Evolutionary conservation across 2,329 filamentous ascomycete species (phyloP), one percentile per base, ranked within the genome.

Genomic region (Rutstroemia sydowiana): DNA sequence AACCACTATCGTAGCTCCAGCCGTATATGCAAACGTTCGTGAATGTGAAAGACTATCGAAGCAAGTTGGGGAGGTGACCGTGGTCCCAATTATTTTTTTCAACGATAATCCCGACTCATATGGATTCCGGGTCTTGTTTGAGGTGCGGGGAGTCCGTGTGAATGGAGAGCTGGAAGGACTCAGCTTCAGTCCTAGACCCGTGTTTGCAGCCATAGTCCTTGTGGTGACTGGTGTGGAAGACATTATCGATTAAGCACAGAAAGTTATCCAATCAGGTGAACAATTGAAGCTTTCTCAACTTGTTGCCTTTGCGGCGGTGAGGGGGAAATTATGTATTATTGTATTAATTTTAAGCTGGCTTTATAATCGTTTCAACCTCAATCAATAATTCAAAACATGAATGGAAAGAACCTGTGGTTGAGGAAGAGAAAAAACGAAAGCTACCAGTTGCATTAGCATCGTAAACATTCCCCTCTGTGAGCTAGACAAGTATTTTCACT

Each of bases 1-100:
- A 16, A 97, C 81, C 0, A 98, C 88, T n/a, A 89, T 92, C 40
- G 92, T 89, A 9, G 90, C 93, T 51, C 93, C 93, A 8, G 93
- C 92, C 57, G 90, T 91, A 67, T 95, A 93, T 51, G 90, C 90
- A 69, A 97, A 95, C 46, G 76, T 76, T 52, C 73, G 73, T 48
- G 78, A 84, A 11, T 84, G 80, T 37, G 85, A 75, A 55, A 92
- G 82, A 57, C 81, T 84, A 66, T 95, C 90, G 69, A 98, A 95
- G 57, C 88, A 89, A 65, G 87, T 91, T 37, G 89, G 85, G 4
- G 87, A 87, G 59, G 76, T 81, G 57, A 89, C 92, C 7, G 92
- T 97, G 21, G 91, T 95, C 43, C 93, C 93, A 63, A 97, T 87
- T 52, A 97, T 89, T 57, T 88, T 83, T 67, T 84, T 85, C 56